Conservation (phyloP, 192 early-diverging fungal species). For the Oehlia diaphana region DNA sequence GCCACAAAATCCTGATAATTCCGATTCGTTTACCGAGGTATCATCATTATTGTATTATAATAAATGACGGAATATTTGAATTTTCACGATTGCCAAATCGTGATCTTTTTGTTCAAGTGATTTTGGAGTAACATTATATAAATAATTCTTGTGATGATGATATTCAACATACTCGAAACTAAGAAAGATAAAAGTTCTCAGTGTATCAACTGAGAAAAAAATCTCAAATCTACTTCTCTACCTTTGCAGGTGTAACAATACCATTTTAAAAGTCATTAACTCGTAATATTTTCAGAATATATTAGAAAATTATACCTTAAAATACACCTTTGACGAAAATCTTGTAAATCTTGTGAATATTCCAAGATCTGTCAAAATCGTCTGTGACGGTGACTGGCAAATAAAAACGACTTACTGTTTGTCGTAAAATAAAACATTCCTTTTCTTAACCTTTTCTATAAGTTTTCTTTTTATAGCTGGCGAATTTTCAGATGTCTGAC, state of each 20-base stretch:
- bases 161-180: too few species aligned
- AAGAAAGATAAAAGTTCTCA: background rate
- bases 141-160: too few species aligned
- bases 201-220: background rate
- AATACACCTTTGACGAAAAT: background rate
- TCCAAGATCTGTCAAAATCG: constrained; percentile 12
- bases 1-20: background rate
- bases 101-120: too few species aligned
- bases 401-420: background rate
- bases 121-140: too few species aligned
- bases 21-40: too few species aligned
- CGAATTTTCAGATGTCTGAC: constrained; percentile 24
- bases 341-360: background rate
- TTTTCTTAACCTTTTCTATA: background rate
- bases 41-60: too few species aligned
- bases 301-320: background rate
- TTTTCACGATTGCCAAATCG: too few species aligned
- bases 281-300: background rate
- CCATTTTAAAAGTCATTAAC: background rate
- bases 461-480: background rate
- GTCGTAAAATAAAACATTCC: background rate
- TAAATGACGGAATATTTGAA: too few species aligned
- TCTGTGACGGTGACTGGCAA: constrained; percentile 23
- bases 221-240: background rate
- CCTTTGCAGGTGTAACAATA: background rate